Percentiles rank a stretch among this genome's conserved stretches.
phyloP scores from a whole-genome alignment of 140 eudicot species.

The Flaveria floridana region DNA sequence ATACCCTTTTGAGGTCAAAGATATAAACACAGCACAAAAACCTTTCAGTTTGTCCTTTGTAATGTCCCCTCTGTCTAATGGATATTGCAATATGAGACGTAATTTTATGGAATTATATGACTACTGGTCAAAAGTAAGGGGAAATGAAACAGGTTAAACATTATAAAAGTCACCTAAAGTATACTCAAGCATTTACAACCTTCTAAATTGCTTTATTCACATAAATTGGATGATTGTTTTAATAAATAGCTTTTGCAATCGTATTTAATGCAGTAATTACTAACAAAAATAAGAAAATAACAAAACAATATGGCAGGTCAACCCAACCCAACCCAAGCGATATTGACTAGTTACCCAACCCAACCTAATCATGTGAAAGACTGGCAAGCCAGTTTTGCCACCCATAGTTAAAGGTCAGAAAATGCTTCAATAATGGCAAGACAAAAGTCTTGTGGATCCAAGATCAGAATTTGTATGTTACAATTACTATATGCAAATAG shows the following conservation, averaged over 20 bases:
- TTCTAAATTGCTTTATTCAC: not conserved
- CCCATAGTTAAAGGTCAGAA: not conserved
- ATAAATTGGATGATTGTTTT: not conserved
- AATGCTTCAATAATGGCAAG: conserved; percentile 11
- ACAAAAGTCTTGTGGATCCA: conserved; percentile 12
- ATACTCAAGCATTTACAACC: not conserved
- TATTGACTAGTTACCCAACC: not conserved
- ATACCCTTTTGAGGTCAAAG: not conserved
- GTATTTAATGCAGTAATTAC: not conserved
- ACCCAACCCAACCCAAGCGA: not conserved
- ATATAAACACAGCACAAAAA: not conserved
- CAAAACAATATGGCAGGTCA: not conserved
- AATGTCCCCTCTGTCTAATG: not conserved
- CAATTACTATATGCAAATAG: not conserved
- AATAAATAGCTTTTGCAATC: not conserved
- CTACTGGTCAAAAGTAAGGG: not conserved
- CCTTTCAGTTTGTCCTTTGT: not conserved
- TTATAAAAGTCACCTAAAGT: not conserved
- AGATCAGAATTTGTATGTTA: not conserved
- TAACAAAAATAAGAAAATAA: not conserved
- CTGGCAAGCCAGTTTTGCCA: not conserved
- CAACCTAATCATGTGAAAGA: not conserved
- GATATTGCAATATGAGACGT: not conserved
- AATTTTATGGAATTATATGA: not conserved
- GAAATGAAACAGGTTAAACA: not conserved